Percentiles rank a stretch among this genome's conserved stretches.
Evolutionary conservation across 805 yeast species (phyloP).

Genomic region (Wickerhamomyces ciferrii): DNA sequence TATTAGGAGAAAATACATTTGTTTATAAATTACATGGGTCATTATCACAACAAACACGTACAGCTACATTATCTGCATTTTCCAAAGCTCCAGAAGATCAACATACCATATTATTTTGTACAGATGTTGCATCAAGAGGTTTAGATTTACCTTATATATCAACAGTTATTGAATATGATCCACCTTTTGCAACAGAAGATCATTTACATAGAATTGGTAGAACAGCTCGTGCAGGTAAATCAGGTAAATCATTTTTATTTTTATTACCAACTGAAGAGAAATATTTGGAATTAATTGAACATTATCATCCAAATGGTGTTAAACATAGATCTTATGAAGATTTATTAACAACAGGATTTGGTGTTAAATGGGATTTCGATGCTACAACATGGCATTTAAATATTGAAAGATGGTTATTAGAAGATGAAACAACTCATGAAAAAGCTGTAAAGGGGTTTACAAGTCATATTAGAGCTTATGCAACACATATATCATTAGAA

Average conservation of each 20-base stretch:
- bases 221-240: constrained; percentile 94
- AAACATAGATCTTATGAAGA: constrained; percentile 43
- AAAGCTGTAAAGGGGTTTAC: constrained; percentile 78
- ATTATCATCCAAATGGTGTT: constrained; percentile 53
- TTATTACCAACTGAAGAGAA: constrained; percentile 91
- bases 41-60: constrained; percentile 75
- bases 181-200: constrained; percentile 91
- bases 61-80: constrained; percentile 53
- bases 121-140: constrained; percentile 98
- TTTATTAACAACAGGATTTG: constrained; percentile 32
- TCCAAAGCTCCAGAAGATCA: constrained; percentile 34
- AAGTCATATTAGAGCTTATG: constrained; percentile 90
- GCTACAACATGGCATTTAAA: constrained; percentile 96
- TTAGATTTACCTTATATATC: constrained; percentile 85
- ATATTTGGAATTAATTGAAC: constrained; percentile 58
- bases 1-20: constrained; percentile 39
- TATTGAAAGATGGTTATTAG: constrained; percentile 84
- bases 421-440: constrained; percentile 51
- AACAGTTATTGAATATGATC: constrained; percentile 87
- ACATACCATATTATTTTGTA: constrained; percentile 76
- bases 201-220: constrained; percentile 96
- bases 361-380: constrained; percentile 77
- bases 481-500: constrained; percentile 86
- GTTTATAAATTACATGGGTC: constrained; percentile 86
- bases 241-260: constrained; percentile 74